Conservation (phyloP, 495 filamentous ascomycete species). For the Jackrogersella multiformis region DNA sequence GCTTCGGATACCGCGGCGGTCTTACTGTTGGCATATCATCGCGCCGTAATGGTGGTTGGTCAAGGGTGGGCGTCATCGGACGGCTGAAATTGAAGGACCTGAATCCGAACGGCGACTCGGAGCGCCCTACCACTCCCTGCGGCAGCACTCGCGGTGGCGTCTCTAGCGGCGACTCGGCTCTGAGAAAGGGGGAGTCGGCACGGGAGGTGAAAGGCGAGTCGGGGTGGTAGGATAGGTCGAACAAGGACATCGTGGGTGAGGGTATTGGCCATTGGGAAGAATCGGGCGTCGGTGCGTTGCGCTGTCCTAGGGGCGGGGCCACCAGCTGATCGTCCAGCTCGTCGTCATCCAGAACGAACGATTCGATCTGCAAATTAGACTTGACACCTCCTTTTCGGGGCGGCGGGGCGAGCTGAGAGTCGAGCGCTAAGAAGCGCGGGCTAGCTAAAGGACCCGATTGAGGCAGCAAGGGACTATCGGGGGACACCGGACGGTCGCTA, state of each 20-base stretch:
- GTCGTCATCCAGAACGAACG: conserved; percentile 32
- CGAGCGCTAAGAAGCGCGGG: conserved; percentile 34
- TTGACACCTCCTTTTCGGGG: conserved; percentile 13
- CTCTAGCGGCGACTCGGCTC: conserved; percentile 18
- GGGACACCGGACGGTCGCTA: conserved; percentile 38
- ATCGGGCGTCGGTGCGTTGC: conserved; percentile 41
- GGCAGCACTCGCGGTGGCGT: conserved; percentile 30
- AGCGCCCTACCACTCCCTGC: conserved; percentile 10
- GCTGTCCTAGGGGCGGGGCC: conserved; percentile 14
- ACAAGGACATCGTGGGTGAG: conserved; percentile 31
- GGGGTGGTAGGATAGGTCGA: conserved; percentile 20
- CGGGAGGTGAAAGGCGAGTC: conserved; percentile 19
- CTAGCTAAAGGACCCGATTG: conserved; percentile 42
- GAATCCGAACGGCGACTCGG: conserved; percentile 38
- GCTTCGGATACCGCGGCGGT: conserved; percentile 6
- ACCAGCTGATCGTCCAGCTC: conserved; percentile 30
- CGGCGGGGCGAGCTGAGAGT: conserved; percentile 31
- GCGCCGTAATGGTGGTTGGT: conserved; percentile 14
- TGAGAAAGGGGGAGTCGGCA: background rate
- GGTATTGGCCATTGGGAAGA: conserved; percentile 41
- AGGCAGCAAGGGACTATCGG: conserved; percentile 44
- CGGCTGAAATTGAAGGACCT: conserved; percentile 44
- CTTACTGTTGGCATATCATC: background rate
- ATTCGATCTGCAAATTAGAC: conserved; percentile 7
- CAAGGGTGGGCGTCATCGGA: conserved; percentile 36